phyloP scores from a whole-genome alignment of 2,329 filamentous ascomycete genomes.

The Sporothrix pseudoabietina region DNA sequence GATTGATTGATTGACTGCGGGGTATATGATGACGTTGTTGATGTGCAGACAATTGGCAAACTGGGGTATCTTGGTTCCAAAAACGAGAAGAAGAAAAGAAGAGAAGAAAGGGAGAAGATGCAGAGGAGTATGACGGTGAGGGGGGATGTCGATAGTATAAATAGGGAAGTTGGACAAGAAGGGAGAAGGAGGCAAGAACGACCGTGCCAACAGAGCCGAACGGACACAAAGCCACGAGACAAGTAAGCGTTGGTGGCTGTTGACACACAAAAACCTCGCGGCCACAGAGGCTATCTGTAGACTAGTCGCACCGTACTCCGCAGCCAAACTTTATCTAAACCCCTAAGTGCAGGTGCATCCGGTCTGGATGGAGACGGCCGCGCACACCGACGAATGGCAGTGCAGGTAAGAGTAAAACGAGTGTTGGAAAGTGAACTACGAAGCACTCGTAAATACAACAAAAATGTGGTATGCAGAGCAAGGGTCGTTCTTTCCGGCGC shows the following conservation, averaged over 20 bases:
- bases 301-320: conserved; percentile 21
- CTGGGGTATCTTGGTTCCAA: conserved; percentile 15
- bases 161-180: conserved; percentile 12
- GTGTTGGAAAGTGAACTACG: too few species aligned
- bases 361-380: conserved; percentile 33
- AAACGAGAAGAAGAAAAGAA: neutral
- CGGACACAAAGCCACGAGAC: neutral
- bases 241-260: conserved; percentile 18
- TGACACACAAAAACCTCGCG: conserved; percentile 26
- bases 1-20: conserved; percentile 1
- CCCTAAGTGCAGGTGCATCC: conserved; percentile 61
- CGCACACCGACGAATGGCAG: conserved; percentile 16
- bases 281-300: conserved; percentile 20
- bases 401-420: neutral
- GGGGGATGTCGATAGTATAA: conserved; percentile 17
- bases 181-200: conserved; percentile 1
- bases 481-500: conserved; percentile 11
- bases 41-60: neutral
- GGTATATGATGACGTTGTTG: conserved; percentile 13
- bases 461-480: neutral
- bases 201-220: conserved; percentile 6
- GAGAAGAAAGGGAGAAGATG: neutral
- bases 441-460: neutral
- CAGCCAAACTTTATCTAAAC: conserved; percentile 46
- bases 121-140: neutral